These are phyloP conservation scores for Aspergillus carbonarius DNA, from an alignment of 2,329 filamentous ascomycete species.

Conservation along the genomic window DNA sequence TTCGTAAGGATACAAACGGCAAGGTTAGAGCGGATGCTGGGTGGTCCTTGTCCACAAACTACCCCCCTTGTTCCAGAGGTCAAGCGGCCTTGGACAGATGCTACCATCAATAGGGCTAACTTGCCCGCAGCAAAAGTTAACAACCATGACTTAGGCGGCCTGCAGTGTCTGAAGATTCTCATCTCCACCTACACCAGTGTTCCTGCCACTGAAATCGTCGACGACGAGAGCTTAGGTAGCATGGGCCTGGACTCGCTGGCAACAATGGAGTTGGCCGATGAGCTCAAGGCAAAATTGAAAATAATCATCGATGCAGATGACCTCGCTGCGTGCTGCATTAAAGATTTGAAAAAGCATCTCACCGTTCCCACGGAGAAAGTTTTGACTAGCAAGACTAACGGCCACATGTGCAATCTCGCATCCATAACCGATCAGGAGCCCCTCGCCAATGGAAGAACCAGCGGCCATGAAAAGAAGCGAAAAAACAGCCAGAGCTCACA, in stretches of 20 bases:
- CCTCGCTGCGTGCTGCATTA: background rate
- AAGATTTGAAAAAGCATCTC: background rate
- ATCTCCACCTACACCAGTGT: background rate
- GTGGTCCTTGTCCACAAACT: background rate
- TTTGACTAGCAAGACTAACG: background rate
- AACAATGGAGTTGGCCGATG: background rate
- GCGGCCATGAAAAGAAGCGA: background rate
- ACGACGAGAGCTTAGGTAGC: background rate
- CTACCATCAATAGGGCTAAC: background rate
- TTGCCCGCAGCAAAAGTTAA: background rate
- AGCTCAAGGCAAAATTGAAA: background rate
- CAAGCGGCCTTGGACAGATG: background rate
- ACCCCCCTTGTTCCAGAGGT: background rate
- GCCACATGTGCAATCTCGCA: background rate
- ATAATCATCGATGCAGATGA: background rate
- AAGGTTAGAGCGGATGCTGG: background rate
- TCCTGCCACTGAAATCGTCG: background rate
- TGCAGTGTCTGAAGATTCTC: background rate
- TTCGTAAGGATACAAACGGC: background rate
- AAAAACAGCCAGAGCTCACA: background rate
- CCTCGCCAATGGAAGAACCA: background rate
- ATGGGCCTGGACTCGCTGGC: background rate
- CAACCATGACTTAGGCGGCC: background rate
- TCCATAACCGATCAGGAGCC: background rate
- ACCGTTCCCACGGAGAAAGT: background rate